phyloP scores from a whole-genome alignment of 2,329 filamentous ascomycete genomes.

The Ophiostoma populinum region DNA sequence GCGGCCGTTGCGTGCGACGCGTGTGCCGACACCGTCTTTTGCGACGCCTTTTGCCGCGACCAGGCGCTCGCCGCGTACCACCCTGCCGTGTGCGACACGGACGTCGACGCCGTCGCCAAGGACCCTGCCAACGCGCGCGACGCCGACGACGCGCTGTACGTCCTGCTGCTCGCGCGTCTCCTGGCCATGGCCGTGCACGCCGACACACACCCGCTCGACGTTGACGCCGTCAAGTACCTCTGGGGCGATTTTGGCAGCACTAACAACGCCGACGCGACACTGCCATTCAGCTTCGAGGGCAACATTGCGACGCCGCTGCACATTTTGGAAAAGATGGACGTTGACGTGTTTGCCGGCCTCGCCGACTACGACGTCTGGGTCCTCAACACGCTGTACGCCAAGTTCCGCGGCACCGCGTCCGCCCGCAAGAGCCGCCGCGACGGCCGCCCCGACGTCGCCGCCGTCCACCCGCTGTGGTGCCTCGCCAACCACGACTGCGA shows the following conservation, averaged over 20 bases:
- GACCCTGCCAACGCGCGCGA: slow-evolving; percentile 43
- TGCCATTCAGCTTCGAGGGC: slow-evolving; percentile 63
- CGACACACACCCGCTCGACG: slow-evolving; percentile 43
- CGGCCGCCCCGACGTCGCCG: slow-evolving; percentile 75
- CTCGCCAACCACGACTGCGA: slow-evolving; percentile 92
- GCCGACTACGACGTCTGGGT: slow-evolving; percentile 58
- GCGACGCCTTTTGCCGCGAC: slow-evolving; percentile 39
- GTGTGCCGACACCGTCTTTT: slow-evolving; percentile 51
- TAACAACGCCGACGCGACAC: slow-evolving; percentile 36
- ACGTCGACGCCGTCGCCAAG: slow-evolving; percentile 47
- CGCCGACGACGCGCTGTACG: slow-evolving; percentile 42
- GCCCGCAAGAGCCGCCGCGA: slow-evolving; percentile 61
- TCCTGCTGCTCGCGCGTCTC: slow-evolving; percentile 43
- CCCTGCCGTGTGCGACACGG: slow-evolving; percentile 47
- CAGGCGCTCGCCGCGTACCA: slow-evolving; percentile 44
- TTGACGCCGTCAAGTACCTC: slow-evolving; percentile 47
- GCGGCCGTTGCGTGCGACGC: slow-evolving; percentile 39
- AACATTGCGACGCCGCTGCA: slow-evolving; percentile 62
- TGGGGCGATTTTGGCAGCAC: slow-evolving; percentile 49
- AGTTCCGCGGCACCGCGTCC: slow-evolving; percentile 84
- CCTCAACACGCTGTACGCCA: slow-evolving; percentile 79
- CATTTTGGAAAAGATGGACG: slow-evolving; percentile 68
- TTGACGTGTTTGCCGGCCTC: slow-evolving; percentile 51
- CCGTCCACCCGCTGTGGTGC: slow-evolving; percentile 92
- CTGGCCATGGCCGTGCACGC: slow-evolving; percentile 47